Base-by-base conservation (phyloP, 495 filamentous ascomycete genomes). In the Cryomyces minteri region DNA sequence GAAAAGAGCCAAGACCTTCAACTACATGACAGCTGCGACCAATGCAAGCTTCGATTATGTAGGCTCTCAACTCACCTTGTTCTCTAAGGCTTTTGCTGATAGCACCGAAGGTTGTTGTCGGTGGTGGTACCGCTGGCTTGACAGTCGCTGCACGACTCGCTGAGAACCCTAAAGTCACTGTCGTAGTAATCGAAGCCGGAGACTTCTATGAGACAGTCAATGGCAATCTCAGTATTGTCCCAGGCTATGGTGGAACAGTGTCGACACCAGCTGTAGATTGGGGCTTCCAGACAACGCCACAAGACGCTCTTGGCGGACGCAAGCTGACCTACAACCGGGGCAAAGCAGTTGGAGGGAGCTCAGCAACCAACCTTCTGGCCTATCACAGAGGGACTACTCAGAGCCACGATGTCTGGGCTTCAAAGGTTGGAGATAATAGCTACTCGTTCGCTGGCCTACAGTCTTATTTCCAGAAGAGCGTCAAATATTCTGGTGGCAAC, bases 101-200 rank as follows among this genome's bases (percentile, higher is more conserved):
- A 25, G 18, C 2, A 25, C 2, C 18, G 18, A 42, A 50, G 48
- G 44, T 53, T 9, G 36, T 59, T 4, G 52, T 59, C 1, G 56
- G 56, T 37, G 56, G 56, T 11, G 56, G 56, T 6, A 57, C 52
- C 33, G 56, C 51, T 30, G 56, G 56, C n/a, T 39, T 57, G 2
- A 46, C 52, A 5, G 32, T 59, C 5, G 49, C 56, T 25, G 32
- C 51, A 5, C 51, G 56, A 29, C 29, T 59, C 5, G 47, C 39
- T 29, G 32, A 49, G 25, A 14, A 48, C 11, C 45, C 51, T 4
- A 18, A 46, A 7, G 29, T 11, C 29, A 38, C 38, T 29, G 43
- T 59, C 9, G 38, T 50, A 2, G 45, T 59, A 1, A 38, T 59
- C 18, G 56, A 59, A 50, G 56, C 56, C 32, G 56, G 56, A 1